Evolutionary conservation across 2,329 filamentous ascomycete genomes (phyloP).

Genomic region (Fusarium drepaniforme): DNA sequence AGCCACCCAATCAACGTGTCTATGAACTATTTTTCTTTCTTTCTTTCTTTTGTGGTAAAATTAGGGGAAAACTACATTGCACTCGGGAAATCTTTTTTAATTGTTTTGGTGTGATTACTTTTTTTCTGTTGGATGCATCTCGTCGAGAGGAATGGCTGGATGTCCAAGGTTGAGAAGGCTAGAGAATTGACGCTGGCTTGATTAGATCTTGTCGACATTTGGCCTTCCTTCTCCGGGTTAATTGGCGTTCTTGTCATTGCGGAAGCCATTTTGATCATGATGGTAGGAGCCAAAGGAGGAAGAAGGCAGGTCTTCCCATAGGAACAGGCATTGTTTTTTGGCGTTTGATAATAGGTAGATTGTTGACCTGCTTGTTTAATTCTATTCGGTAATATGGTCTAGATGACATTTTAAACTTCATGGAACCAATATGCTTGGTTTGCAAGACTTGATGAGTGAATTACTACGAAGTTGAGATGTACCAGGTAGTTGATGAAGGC

Average conservation of each 20-base stretch:
- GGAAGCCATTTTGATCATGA: not conserved
- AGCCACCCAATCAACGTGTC: not conserved
- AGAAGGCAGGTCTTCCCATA: not conserved
- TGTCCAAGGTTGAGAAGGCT: not conserved
- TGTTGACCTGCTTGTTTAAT: not conserved
- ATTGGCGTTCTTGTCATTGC: not conserved
- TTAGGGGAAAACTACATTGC: not conserved
- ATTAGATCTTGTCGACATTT: not conserved
- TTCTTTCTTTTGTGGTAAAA: not conserved
- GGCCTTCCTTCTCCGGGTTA: not conserved
- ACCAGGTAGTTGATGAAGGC: no score
- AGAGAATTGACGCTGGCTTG: not conserved
- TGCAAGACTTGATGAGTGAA: no score
- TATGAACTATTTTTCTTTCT: not conserved
- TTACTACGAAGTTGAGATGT: no score
- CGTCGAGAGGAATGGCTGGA: not conserved
- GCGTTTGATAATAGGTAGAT: not conserved
- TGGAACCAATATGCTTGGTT: no score
- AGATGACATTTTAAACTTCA: not conserved
- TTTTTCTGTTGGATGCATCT: not conserved
- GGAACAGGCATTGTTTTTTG: not conserved
- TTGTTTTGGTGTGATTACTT: not conserved
- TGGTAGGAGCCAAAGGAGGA: not conserved
- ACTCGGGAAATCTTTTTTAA: not conserved
- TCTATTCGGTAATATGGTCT: not conserved